These are phyloP conservation scores for Ogataea hybrid DNA, from an alignment of 1,139 yeast genomes.

Conservation along the genomic window DNA sequence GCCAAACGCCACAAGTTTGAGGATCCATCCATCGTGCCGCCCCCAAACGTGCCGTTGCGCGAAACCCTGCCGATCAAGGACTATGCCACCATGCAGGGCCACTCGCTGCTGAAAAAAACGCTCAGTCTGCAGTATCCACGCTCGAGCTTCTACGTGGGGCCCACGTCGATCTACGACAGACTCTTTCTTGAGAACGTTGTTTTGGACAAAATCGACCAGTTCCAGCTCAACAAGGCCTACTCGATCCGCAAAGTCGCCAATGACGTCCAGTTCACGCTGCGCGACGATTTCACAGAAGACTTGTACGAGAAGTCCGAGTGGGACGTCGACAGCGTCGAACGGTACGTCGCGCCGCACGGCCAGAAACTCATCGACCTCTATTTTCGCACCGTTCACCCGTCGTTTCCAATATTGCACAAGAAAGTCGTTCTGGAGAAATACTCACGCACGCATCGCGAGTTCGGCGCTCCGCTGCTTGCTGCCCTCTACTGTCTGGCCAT, in stretches of 20 bases:
- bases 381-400: constrained; percentile 74
- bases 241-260: constrained; percentile 68
- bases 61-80: constrained; percentile 56
- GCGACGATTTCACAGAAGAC: constrained; percentile 70
- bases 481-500: constrained; percentile 73
- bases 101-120: constrained; percentile 36
- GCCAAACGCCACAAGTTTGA: constrained; percentile 31
- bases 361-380: constrained; percentile 67
- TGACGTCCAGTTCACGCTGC: constrained; percentile 59
- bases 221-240: constrained; percentile 54
- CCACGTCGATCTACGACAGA: constrained; percentile 67
- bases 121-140: constrained; percentile 61
- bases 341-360: constrained; percentile 75
- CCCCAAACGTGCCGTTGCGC: constrained; percentile 54
- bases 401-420: constrained; percentile 74
- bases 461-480: constrained; percentile 74
- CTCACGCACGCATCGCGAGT: constrained; percentile 71
- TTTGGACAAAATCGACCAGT: constrained; percentile 60
- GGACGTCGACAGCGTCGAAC: constrained; percentile 70
- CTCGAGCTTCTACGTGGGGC: constrained; percentile 73
- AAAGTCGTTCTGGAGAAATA: constrained; percentile 76
- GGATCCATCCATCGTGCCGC: constrained; percentile 34
- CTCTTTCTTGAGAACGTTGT: constrained; percentile 52
- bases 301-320: constrained; percentile 61
- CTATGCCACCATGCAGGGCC: constrained; percentile 49